Evolutionary conservation across 1,139 yeast genomes (phyloP).

Genomic region (Hemisphaericaspora lyxosophila): DNA sequence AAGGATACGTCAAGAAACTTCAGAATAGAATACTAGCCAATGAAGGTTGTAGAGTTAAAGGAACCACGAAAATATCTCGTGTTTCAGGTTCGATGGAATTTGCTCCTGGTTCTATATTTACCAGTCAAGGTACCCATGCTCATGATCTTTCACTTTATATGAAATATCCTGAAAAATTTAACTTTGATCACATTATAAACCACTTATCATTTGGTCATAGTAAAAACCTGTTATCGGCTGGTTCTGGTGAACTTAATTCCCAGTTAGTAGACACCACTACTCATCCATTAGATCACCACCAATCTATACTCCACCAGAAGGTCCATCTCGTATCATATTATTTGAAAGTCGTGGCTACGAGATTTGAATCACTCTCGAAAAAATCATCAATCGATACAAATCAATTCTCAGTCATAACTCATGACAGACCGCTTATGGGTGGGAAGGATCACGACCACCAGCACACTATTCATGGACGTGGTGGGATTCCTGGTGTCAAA

Average conservation of each 20-base stretch:
- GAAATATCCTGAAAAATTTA: conserved; percentile 52
- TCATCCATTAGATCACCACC: conserved; percentile 70
- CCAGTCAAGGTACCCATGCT: conserved; percentile 58
- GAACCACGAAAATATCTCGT: conserved; percentile 76
- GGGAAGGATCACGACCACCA: conserved; percentile 92
- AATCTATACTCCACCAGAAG: conserved; percentile 45
- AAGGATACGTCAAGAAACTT: conserved; percentile 71
- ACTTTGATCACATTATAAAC: conserved; percentile 72
- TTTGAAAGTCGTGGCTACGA: conserved; percentile 86
- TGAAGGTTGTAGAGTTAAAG: conserved; percentile 88
- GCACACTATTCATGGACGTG: conserved; percentile 76
- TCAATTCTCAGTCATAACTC: conserved; percentile 88
- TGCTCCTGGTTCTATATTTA: conserved; percentile 83
- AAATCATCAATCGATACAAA: conserved; percentile 66
- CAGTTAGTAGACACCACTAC: conserved; percentile 58
- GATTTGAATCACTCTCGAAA: conserved; percentile 64
- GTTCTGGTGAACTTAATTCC: conserved; percentile 72
- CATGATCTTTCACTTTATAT: conserved; percentile 81
- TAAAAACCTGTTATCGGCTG: conserved; percentile 86
- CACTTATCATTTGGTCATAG: conserved; percentile 89
- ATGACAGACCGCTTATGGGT: conserved; percentile 80
- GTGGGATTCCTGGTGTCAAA: conserved; percentile 90
- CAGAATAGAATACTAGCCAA: conserved; percentile 49
- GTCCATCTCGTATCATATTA: conserved; percentile 73
- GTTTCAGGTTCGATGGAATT: conserved; percentile 90